phyloP scores from a whole-genome alignment of 2,329 filamentous ascomycete genomes.

The Pseudocercospora ulei region DNA sequence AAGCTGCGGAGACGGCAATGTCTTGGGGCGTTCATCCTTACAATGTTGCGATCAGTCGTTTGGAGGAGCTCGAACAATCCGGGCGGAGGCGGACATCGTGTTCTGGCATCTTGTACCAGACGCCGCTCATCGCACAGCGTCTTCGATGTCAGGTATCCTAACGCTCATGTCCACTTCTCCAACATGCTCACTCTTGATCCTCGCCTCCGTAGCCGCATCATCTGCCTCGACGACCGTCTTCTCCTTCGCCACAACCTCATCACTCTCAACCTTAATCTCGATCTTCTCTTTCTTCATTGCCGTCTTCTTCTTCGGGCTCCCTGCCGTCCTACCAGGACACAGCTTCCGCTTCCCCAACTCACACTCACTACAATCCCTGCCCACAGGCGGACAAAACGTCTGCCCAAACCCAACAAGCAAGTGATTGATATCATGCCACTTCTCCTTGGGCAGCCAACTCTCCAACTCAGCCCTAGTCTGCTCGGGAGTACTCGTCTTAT shows the following conservation, averaged over 20 bases:
- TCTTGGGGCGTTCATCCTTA: too few relatives aligned
- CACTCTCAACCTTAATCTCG: conserved; percentile 29
- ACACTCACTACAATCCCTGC: conserved; percentile 74
- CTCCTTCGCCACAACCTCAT: conserved; percentile 24
- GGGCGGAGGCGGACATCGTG: too few relatives aligned
- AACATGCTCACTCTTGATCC: conserved; percentile 27
- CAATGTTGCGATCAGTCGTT: too few relatives aligned
- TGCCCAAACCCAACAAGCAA: conserved; percentile 82
- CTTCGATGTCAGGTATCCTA: conserved; percentile 18
- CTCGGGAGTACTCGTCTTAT: conserved; percentile 70
- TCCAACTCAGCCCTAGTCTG: conserved; percentile 67
- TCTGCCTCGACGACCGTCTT: conserved; percentile 28
- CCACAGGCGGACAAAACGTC: conserved; percentile 71
- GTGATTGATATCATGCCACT: conserved; percentile 88
- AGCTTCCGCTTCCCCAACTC: conserved; percentile 64
- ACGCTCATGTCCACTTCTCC: conserved; percentile 22
- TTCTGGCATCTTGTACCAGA: too few relatives aligned
- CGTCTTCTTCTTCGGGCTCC: conserved; percentile 43
- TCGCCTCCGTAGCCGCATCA: conserved; percentile 25
- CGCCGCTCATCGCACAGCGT: too few relatives aligned
- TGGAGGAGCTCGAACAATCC: too few relatives aligned
- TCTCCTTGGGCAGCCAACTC: conserved; percentile 70
- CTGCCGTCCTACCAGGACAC: conserved; percentile 49
- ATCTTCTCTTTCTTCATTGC: conserved; percentile 36
- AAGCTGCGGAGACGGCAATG: too few relatives aligned